These are phyloP conservation scores for Bathelium albidoporum DNA, from an alignment of 495 filamentous ascomycete species.

Conservation along the genomic window DNA sequence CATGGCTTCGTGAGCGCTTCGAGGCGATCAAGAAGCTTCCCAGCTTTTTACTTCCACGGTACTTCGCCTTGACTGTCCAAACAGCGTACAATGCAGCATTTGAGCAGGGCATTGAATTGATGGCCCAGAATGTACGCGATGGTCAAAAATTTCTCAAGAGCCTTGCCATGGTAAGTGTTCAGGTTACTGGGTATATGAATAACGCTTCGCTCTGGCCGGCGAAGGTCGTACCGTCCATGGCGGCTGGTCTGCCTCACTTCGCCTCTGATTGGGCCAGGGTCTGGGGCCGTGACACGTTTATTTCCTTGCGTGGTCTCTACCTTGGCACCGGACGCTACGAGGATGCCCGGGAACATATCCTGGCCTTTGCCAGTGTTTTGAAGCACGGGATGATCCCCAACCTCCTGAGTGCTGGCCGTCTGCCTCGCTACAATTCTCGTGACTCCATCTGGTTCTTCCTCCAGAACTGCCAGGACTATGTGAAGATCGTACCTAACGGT, in stretches of 20 bases:
- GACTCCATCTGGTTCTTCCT: conserved; percentile 98
- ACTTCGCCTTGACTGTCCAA: conserved; percentile 81
- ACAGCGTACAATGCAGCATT: conserved; percentile 77
- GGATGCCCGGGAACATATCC: conserved; percentile 86
- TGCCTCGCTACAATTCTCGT: conserved; percentile 92
- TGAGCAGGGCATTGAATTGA: conserved; percentile 64
- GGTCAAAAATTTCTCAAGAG: conserved; percentile 80
- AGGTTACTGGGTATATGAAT: conserved; percentile 78
- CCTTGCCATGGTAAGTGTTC: conserved; percentile 78
- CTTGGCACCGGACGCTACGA: conserved; percentile 78
- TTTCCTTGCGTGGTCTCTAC: conserved; percentile 81
- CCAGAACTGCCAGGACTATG: conserved; percentile 91
- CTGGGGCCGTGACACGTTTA: conserved; percentile 97
- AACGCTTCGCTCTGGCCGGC: conserved; percentile 83
- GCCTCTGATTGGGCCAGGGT: conserved; percentile 87
- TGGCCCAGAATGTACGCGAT: conserved; percentile 62
- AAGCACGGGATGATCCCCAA: conserved; percentile 99
- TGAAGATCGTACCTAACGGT: conserved; percentile 70
- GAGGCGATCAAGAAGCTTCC: conserved; percentile 74
- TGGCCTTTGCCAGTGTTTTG: conserved; percentile 89
- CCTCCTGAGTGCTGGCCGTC: conserved; percentile 70
- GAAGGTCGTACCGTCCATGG: conserved; percentile 73
- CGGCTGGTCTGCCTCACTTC: conserved; percentile 93
- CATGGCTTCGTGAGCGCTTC: conserved; percentile 77
- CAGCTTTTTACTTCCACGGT: conserved; percentile 80